Conservation (phyloP, 768 basidiomycete species). For the Cystobasidium tubakii region DNA sequence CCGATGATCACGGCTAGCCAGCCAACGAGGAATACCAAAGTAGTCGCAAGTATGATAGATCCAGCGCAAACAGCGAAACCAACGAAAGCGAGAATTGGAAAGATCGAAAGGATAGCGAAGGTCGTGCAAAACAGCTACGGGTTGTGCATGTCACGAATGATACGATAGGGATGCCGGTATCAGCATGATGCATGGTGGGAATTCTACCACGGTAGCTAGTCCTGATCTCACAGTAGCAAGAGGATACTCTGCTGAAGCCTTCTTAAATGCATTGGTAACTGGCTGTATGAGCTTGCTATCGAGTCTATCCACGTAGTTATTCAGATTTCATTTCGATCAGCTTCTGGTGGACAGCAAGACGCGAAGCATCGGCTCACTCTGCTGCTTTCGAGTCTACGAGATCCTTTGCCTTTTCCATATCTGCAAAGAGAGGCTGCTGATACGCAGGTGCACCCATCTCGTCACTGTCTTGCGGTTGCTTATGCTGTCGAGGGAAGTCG, state of each 20-base stretch:
- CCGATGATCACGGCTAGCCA: constrained; percentile 24
- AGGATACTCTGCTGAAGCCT: not conserved
- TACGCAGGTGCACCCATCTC: not conserved
- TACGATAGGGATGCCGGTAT: not conserved
- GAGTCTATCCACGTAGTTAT: not conserved
- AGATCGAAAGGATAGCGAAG: constrained; percentile 15
- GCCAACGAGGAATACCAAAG: constrained; percentile 5
- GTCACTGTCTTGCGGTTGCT: not conserved
- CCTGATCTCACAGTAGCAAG: not conserved
- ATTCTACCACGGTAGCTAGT: not conserved
- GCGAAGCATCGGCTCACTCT: not conserved
- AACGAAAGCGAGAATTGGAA: constrained; percentile 19
- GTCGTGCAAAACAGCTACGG: constrained; percentile 9
- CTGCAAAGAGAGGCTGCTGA: constrained; percentile 2
- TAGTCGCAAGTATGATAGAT: constrained; percentile 16
- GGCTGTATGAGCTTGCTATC: constrained; percentile 5
- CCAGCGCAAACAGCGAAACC: constrained; percentile 30
- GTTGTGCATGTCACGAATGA: not conserved
- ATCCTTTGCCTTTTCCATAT: not conserved
- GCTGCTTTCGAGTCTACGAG: not conserved
- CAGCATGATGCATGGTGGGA: not conserved
- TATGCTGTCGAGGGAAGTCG: not conserved
- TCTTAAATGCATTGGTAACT: not conserved
- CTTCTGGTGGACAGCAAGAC: too few species aligned
- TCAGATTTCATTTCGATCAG: not conserved